Conservation (phyloP, 208 protist species). For the Acanthamoeba castellanii region DNA sequence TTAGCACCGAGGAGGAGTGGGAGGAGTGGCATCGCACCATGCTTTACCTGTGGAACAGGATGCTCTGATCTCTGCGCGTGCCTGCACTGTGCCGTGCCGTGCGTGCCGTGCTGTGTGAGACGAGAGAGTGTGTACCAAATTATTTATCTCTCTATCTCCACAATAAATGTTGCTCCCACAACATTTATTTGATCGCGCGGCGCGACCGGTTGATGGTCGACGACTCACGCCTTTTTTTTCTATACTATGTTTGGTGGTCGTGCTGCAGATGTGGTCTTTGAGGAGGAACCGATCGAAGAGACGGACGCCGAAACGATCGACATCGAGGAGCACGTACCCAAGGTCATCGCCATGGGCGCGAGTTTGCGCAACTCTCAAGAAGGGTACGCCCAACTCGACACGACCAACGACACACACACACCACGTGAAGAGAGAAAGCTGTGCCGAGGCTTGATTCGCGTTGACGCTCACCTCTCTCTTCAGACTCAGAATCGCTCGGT, state of each 20-base stretch:
- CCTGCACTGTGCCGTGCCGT: neutral
- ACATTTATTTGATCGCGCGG: neutral
- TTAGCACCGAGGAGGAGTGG: constrained; percentile 3
- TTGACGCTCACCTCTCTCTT: neutral
- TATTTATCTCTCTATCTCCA: neutral
- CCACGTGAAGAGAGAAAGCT: no score
- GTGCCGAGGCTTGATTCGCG: neutral
- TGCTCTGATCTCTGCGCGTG: neutral
- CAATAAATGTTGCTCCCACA: constrained; percentile 3
- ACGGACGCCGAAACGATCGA: neutral
- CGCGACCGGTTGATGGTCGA: neutral
- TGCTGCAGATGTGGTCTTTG: neutral
- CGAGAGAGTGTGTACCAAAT: neutral
- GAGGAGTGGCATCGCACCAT: neutral
- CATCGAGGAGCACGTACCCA: neutral
- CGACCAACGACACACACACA: neutral
- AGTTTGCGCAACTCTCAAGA: constrained; percentile 25
- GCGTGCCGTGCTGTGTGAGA: no score
- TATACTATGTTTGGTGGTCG: neutral
- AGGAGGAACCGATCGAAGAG: neutral
- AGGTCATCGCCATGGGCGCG: constrained; percentile 12
- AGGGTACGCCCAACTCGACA: neutral
- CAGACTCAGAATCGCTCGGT: neutral
- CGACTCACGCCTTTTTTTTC: neutral
- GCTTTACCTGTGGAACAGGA: neutral